These are phyloP conservation scores for Xerocomus spinulosus DNA, from an alignment of 768 basidiomycete species.

Conservation along the genomic window DNA sequence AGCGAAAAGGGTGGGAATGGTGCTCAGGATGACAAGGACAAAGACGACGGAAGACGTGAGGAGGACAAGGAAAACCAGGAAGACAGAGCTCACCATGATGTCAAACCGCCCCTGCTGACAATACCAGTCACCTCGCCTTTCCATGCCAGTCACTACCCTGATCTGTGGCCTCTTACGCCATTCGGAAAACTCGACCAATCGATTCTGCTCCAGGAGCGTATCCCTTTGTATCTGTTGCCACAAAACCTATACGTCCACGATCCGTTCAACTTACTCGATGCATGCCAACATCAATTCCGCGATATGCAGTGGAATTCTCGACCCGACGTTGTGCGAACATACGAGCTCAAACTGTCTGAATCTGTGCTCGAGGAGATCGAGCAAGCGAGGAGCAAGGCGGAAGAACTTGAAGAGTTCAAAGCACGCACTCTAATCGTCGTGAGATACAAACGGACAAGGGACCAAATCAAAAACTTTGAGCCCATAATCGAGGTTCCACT, in stretches of 20 bases:
- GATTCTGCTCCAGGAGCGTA: conserved; percentile 29
- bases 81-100: background rate
- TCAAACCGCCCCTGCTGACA: conserved; percentile 1
- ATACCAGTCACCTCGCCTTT: conserved; percentile 26
- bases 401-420: conserved; percentile 12
- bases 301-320: conserved; percentile 27
- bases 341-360: conserved; percentile 22
- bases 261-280: conserved; percentile 34
- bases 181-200: conserved; percentile 24
- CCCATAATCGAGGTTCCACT: conserved; percentile 29
- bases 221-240: conserved; percentile 36
- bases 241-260: conserved; percentile 42
- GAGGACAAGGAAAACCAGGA: background rate
- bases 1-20: too few relatives aligned
- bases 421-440: conserved; percentile 18
- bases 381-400: conserved; percentile 4
- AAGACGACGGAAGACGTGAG: background rate
- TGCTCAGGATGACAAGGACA: background rate
- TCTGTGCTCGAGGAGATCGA: background rate
- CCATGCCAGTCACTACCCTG: conserved; percentile 34
- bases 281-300: background rate
- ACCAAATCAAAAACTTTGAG: conserved; percentile 21
- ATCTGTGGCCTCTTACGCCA: conserved; percentile 39
- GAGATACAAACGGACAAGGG: conserved; percentile 16
- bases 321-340: conserved; percentile 30